phyloP scores from a whole-genome alignment of 2,329 filamentous ascomycete species.

The Pseudocercospora cruenta region DNA sequence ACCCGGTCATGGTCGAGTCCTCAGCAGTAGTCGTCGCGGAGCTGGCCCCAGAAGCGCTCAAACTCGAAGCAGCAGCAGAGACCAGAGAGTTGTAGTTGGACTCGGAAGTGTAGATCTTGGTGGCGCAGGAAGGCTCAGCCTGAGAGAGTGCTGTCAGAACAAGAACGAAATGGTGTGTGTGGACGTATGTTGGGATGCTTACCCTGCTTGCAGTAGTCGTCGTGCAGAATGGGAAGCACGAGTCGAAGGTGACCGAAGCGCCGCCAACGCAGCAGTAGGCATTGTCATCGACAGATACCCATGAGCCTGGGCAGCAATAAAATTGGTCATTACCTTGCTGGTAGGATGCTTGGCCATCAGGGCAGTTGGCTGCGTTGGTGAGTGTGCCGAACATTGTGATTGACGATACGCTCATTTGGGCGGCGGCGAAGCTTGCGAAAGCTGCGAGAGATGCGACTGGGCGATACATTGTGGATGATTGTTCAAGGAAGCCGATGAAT shows the following conservation, averaged over 20 bases:
- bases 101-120: not conserved
- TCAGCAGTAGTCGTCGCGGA: not conserved
- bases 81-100: not conserved
- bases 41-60: not conserved
- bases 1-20: not conserved
- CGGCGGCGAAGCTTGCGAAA: not conserved
- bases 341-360: not conserved
- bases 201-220: not conserved
- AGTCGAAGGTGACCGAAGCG: not conserved
- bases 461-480: not conserved
- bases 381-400: not conserved
- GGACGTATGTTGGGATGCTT: not conserved
- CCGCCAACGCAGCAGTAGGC: constrained; percentile 2
- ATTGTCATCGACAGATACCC: not conserved
- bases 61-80: not conserved
- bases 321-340: not conserved
- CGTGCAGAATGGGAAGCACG: constrained; percentile 2
- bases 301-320: not conserved
- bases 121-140: not conserved
- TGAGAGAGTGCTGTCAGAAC: not conserved
- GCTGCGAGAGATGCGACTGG: not conserved
- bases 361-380: not conserved
- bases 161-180: not conserved
- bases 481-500: not conserved
- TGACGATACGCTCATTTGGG: not conserved